Conservation (phyloP, 306 rosid species). For the Phaseolus lunatus region DNA sequence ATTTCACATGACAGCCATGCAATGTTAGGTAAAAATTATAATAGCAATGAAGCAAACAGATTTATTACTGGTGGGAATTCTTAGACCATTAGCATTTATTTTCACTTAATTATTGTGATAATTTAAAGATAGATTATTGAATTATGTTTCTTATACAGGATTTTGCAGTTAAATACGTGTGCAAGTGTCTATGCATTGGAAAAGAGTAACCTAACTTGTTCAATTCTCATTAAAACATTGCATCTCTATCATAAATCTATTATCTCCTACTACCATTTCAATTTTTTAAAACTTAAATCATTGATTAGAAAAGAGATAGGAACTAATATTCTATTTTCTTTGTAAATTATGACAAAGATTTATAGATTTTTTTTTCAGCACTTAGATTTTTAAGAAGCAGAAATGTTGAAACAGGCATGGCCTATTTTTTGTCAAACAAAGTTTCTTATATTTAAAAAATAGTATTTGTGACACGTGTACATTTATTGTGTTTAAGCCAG, state of each 20-base stretch:
- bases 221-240: not conserved
- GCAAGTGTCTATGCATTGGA: not conserved
- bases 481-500: too few relatives aligned
- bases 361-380: too few relatives aligned
- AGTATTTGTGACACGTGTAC: too few relatives aligned
- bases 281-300: not conserved
- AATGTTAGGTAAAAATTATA: constrained; percentile 53
- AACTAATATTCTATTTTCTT: too few relatives aligned
- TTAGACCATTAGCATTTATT: not conserved
- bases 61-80: constrained; percentile 26
- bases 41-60: constrained; percentile 38
- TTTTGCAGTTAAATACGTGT: not conserved
- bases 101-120: not conserved
- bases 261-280: not conserved
- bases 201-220: not conserved
- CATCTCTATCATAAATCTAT: constrained; percentile 4
- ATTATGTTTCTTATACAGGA: not conserved
- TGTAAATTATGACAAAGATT: too few relatives aligned
- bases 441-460: too few relatives aligned
- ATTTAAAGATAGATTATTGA: not conserved
- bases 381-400: too few relatives aligned
- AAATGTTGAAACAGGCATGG: too few relatives aligned
- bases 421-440: too few relatives aligned
- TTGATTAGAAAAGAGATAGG: not conserved
- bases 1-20: constrained; percentile 61